These are phyloP conservation scores for Purpureocillium takamizusanense DNA, from an alignment of 2,329 filamentous ascomycete genomes.

Conservation along the genomic window DNA sequence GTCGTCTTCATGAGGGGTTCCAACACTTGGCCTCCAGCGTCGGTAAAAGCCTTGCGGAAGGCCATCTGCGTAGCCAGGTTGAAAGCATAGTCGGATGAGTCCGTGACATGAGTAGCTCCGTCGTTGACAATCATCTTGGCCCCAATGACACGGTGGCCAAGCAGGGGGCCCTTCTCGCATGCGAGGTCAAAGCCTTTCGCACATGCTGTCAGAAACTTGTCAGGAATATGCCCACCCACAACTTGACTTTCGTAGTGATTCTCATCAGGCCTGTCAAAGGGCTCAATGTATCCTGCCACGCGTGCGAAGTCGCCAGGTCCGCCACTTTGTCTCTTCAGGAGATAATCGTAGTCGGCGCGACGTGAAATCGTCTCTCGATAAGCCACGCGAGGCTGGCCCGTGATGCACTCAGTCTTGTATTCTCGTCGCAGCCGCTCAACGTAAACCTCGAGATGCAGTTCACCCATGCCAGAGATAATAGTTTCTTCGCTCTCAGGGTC, in stretches of 20 bases:
- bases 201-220: constrained; percentile 92
- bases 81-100: constrained; percentile 96
- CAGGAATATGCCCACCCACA: constrained; percentile 80
- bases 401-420: constrained; percentile 91
- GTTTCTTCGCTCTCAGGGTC: constrained; percentile 91
- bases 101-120: constrained; percentile 92
- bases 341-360: constrained; percentile 78
- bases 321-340: constrained; percentile 90
- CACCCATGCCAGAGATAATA: constrained; percentile 97
- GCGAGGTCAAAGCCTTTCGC: constrained; percentile 85
- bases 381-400: constrained; percentile 92
- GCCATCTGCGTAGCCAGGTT: constrained; percentile 90
- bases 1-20: constrained; percentile 98
- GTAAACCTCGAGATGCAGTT: constrained; percentile 94
- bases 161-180: constrained; percentile 78
- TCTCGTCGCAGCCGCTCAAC: constrained; percentile 94
- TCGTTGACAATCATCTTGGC: constrained; percentile 89
- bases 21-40: constrained; percentile 73
- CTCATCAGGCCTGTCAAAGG: constrained; percentile 59
- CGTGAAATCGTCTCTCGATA: constrained; percentile 90
- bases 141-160: constrained; percentile 89
- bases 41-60: constrained; percentile 86
- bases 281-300: constrained; percentile 87
- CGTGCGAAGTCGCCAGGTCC: constrained; percentile 93
- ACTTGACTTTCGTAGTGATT: constrained; percentile 86